phyloP scores from a whole-genome alignment of 73 alveolate species.

The Durusdinium trenchii region DNA sequence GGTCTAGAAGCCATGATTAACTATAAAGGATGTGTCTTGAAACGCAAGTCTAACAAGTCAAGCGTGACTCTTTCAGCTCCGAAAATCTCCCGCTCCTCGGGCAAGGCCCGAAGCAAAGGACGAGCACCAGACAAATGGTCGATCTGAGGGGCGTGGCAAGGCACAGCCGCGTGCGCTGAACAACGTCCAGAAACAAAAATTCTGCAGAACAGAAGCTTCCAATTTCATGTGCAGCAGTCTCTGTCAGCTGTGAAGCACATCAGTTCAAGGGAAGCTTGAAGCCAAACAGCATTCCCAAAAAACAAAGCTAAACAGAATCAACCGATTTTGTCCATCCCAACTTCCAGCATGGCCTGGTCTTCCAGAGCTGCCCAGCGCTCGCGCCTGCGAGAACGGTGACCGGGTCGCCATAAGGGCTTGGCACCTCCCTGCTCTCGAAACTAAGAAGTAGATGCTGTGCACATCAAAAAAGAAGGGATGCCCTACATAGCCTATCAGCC shows the following conservation, averaged over 20 bases:
- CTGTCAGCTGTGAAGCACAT: neutral
- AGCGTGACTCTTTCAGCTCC: too few species aligned
- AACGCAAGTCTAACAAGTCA: too few species aligned
- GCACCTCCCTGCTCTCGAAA: neutral
- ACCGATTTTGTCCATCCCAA: neutral
- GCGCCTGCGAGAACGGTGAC: slow-evolving; percentile 17
- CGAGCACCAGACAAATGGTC: slow-evolving; percentile 70
- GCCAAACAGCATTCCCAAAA: neutral
- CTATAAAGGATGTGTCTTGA: too few species aligned
- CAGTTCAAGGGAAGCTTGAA: neutral
- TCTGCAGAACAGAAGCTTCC: too few species aligned
- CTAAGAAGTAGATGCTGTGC: neutral
- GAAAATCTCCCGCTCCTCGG: too few species aligned
- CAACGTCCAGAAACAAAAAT: too few species aligned
- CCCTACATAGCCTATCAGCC: too few species aligned
- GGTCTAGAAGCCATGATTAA: too few species aligned
- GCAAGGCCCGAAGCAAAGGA: slow-evolving; percentile 62
- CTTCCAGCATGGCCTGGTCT: slow-evolving; percentile 60
- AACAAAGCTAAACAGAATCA: neutral
- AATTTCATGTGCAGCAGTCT: too few species aligned
- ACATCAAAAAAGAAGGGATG: too few species aligned
- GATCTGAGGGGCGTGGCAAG: neutral
- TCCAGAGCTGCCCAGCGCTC: slow-evolving; percentile 91
- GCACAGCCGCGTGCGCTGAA: neutral
- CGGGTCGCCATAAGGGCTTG: neutral